A percentile compares a stretch with the other conserved stretches of the same genome.
These are phyloP conservation scores for Thelonectria discophora DNA, from an alignment of 2,329 filamentous ascomycete species.

Conservation along the genomic window DNA sequence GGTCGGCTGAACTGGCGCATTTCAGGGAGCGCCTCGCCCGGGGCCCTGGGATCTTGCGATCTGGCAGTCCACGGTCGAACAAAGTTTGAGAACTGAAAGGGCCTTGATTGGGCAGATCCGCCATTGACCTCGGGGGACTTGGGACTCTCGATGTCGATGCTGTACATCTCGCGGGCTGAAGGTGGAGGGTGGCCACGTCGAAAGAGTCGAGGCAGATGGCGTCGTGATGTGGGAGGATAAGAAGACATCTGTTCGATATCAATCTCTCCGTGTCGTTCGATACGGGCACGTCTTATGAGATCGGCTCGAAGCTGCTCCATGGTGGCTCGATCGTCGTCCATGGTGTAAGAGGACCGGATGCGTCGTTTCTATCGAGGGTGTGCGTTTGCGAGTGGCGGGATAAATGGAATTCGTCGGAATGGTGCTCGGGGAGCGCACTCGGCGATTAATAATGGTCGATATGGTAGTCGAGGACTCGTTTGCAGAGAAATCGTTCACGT, in stretches of 20 bases:
- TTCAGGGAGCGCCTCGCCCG: conserved; percentile 24
- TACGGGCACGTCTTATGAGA: conserved; percentile 45
- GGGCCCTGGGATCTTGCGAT: conserved; percentile 34
- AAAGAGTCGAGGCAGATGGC: conserved; percentile 33
- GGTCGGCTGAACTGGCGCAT: conserved; percentile 1
- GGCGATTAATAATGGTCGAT: not conserved
- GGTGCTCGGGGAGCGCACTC: not conserved
- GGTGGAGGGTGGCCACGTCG: conserved; percentile 31
- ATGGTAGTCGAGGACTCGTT: not conserved
- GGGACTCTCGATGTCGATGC: conserved; percentile 51
- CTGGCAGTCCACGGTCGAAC: conserved; percentile 12
- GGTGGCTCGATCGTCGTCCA: conserved; percentile 33
- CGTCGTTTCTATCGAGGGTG: not conserved
- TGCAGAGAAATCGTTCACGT: not conserved
- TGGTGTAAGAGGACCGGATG: conserved; percentile 17
- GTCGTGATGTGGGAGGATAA: conserved; percentile 7
- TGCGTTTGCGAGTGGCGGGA: not conserved
- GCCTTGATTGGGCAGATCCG: not conserved
- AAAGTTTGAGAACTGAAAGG: conserved; percentile 9
- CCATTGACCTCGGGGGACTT: conserved; percentile 53
- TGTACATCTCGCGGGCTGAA: conserved; percentile 26
- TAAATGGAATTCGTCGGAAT: not conserved
- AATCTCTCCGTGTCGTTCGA: conserved; percentile 37
- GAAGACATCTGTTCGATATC: conserved; percentile 18
- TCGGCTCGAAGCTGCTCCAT: conserved; percentile 48